Percentiles rank a stretch among this genome's conserved stretches.
Conservation (phyloP, 371 early-diverging fungal species). For the Phascolomyces articulosus region DNA sequence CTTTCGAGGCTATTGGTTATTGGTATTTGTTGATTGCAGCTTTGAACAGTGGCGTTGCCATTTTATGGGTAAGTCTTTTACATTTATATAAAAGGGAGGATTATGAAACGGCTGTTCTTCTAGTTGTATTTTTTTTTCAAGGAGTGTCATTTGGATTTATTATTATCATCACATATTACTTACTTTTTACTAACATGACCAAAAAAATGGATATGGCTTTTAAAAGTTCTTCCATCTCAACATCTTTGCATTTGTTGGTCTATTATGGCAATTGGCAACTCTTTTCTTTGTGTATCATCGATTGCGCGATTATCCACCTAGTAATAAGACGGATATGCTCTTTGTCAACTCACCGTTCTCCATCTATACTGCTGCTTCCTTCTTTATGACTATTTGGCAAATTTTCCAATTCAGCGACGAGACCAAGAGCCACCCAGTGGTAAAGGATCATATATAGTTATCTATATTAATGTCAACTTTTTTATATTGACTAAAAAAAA, state of each 20-base stretch:
- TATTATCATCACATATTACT: no score
- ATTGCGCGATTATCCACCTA: constrained; percentile 48
- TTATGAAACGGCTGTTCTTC: background rate
- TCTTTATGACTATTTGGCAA: constrained; percentile 41
- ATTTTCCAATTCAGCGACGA: constrained; percentile 35
- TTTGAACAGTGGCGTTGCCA: constrained; percentile 33
- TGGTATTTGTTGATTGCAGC: constrained; percentile 47
- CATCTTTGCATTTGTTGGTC: constrained; percentile 42
- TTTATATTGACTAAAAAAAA: background rate
- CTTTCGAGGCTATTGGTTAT: constrained; percentile 43
- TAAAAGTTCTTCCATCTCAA: constrained; percentile 34
- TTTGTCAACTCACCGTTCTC: constrained; percentile 54
- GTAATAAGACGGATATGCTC: constrained; percentile 34
- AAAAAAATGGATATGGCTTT: background rate
- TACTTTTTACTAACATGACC: background rate
- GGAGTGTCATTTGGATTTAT: background rate
- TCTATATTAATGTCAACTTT: no score
- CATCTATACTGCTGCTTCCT: constrained; percentile 39
- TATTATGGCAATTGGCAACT: constrained; percentile 47
- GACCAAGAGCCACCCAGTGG: constrained; percentile 35
- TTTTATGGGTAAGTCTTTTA: constrained; percentile 38
- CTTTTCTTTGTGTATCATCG: constrained; percentile 46
- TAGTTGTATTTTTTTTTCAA: no score
- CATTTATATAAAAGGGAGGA: no score
- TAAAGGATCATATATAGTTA: constrained; percentile 14